phyloP scores from a whole-genome alignment of 1,139 yeast genomes.

The Taphrina confusa region DNA sequence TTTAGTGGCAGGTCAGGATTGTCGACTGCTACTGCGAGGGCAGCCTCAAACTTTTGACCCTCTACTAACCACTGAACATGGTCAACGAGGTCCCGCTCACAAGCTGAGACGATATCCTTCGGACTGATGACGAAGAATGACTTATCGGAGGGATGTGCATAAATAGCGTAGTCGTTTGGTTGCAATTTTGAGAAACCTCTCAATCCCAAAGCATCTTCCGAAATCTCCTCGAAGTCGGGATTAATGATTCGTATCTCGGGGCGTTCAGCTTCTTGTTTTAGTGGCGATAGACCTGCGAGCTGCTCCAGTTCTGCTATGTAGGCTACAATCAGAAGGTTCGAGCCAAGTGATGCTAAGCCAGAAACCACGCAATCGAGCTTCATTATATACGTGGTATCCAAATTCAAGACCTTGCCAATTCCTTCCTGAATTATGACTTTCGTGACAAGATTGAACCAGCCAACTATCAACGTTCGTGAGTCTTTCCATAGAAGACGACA shows the following conservation, averaged over 20 bases:
- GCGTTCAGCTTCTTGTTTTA: slow-evolving; percentile 36
- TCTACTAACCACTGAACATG: slow-evolving; percentile 71
- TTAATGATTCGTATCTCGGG: slow-evolving; percentile 76
- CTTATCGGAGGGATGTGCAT: slow-evolving; percentile 45
- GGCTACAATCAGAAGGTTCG: slow-evolving; percentile 64
- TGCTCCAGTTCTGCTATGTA: slow-evolving; percentile 40
- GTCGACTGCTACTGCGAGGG: slow-evolving; percentile 73
- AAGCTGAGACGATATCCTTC: slow-evolving; percentile 75
- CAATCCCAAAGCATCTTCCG: slow-evolving; percentile 77
- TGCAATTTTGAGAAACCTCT: slow-evolving; percentile 63
- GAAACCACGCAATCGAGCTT: slow-evolving; percentile 65
- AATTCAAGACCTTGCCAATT: slow-evolving; percentile 17
- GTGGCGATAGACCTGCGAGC: slow-evolving; percentile 36
- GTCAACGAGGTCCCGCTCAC: slow-evolving; percentile 67
- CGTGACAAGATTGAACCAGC: slow-evolving; percentile 86
- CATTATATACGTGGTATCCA: slow-evolving; percentile 42
- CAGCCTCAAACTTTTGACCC: slow-evolving; percentile 58
- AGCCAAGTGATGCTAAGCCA: slow-evolving; percentile 72
- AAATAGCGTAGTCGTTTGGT: slow-evolving; percentile 74
- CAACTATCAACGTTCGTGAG: slow-evolving; percentile 66
- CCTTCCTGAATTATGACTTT: slow-evolving; percentile 54
- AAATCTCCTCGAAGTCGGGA: slow-evolving; percentile 68
- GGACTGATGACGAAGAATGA: slow-evolving; percentile 74
- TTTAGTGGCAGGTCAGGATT: slow-evolving; percentile 57
- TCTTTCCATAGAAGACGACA: slow-evolving; percentile 75